Base-by-base conservation (phyloP, 768 basidiomycete species). In the Leccinum uliginosum region DNA sequence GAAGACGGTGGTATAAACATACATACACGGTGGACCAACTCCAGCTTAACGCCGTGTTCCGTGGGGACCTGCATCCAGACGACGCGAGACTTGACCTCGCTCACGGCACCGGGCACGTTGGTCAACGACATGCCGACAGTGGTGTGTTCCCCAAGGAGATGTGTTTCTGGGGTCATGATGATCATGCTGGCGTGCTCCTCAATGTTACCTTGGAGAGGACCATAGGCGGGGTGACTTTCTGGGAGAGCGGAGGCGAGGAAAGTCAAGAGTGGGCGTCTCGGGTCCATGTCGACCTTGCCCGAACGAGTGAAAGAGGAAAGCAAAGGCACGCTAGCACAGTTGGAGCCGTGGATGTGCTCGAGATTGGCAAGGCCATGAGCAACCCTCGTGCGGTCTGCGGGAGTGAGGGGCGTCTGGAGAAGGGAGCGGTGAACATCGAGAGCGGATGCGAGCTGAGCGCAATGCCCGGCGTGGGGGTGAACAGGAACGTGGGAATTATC, bases 31-130 rank as follows among this genome's bases (percentile, higher is more conserved):
- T 72, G 98, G 4, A 92, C 92, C 59, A 92, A 82, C 66, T 81
- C 78, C 38, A 96, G 79, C 27, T 80, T 77, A 10, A 82, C 79
- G 30, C 80, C 82, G n/a, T 80, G 72, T 38, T 83, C 78, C 47
- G 77, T 78, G 14, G 92, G 91, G 10, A 93, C 84, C 67, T 95
- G 91, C 19, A 91, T 76, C 69, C 93, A 95, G 0, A 86, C 88
- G 56, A 94, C 72, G 56, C 80, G 81, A 2, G 85, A 85, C 75
- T 91, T 89, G 66, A 93, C 92, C 10, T 93, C 87, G 61, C 79
- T 84, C 54, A 92, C 80, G 2, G 93, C 71, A 58, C 87, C 89
- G 7, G 91, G 91, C 15, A 90, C 89, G 21, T 63, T 67, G 53
- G 60, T 57, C 32, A 67, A 27, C 0, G 57, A 51, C 71, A 62